Percentiles rank a stretch among this genome's conserved stretches.
phyloP scores from a whole-genome alignment of 768 basidiomycete genomes.

The Boletellus ananiceps region DNA sequence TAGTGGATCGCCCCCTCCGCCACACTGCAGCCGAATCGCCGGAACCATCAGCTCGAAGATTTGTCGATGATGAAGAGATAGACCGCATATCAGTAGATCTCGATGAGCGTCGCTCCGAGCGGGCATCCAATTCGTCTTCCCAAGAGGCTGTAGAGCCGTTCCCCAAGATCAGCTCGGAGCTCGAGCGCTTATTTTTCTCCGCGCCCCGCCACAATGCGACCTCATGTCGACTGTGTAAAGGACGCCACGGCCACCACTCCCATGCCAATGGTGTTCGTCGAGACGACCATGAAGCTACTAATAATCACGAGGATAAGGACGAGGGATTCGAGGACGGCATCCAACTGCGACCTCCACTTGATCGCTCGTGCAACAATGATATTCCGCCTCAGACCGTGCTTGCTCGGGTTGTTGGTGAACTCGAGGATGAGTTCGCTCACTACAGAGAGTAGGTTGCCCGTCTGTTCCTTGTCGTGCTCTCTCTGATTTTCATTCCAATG shows the following conservation, averaged over 20 bases:
- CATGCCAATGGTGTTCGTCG: constrained; percentile 45
- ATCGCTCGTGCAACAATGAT: constrained; percentile 19
- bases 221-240: constrained; percentile 61
- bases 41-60: constrained; percentile 26
- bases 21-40: constrained; percentile 4
- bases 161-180: constrained; percentile 76
- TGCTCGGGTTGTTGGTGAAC: constrained; percentile 72
- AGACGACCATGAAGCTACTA: constrained; percentile 13
- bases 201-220: constrained; percentile 69
- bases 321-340: constrained; percentile 14
- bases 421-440: constrained; percentile 94
- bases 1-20: not conserved
- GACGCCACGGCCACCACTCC: constrained; percentile 31
- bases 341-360: constrained; percentile 1
- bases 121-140: constrained; percentile 29
- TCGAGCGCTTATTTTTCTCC: constrained; percentile 79
- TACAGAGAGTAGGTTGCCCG: constrained; percentile 74
- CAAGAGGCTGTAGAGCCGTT: constrained; percentile 43
- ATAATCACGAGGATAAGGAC: constrained; percentile 9
- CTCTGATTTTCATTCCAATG: constrained; percentile 7
- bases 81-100: constrained; percentile 63
- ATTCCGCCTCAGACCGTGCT: constrained; percentile 87
- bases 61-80: constrained; percentile 56
- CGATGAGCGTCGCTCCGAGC: constrained; percentile 58
- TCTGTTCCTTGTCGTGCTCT: not conserved